Conservation (phyloP, 78 protist species). For the Cavenderia fasciculata region DNA sequence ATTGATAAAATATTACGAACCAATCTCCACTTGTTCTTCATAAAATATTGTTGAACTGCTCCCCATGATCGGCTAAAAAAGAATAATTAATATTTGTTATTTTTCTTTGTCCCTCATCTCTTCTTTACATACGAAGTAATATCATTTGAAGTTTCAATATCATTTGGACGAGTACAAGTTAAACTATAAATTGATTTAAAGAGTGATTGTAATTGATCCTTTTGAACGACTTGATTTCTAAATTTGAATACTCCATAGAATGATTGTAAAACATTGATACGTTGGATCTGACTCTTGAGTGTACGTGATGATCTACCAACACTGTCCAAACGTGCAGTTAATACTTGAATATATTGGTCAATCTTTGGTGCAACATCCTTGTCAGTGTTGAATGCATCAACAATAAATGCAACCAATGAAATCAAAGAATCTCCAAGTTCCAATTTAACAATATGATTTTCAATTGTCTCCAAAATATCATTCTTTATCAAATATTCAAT, state of each 20-base stretch:
- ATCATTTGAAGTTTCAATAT: neutral
- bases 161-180: neutral
- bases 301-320: too few relatives aligned
- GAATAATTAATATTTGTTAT: too few relatives aligned
- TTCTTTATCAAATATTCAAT: too few relatives aligned
- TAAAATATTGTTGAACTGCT: slow-evolving; percentile 5
- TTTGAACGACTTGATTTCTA: neutral
- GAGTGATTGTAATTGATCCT: neutral
- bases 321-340: too few relatives aligned
- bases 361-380: too few relatives aligned
- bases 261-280: neutral
- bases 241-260: slow-evolving; percentile 6
- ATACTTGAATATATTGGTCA: too few relatives aligned
- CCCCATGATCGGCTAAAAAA: slow-evolving; percentile 10
- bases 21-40: slow-evolving; percentile 44
- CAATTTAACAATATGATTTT: neutral
- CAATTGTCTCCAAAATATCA: too few relatives aligned
- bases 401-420: neutral
- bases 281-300: neutral
- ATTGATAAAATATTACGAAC: slow-evolving; percentile 29
- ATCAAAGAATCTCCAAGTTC: slow-evolving; percentile 9
- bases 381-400: too few relatives aligned
- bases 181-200: too few relatives aligned
- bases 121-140: neutral
- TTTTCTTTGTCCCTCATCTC: slow-evolving; percentile 7